A percentile compares a stretch with the other conserved stretches of the same genome.
Evolutionary conservation across 2,329 filamentous ascomycete genomes (phyloP).

Genomic region (Incumbomyces delicatus): DNA sequence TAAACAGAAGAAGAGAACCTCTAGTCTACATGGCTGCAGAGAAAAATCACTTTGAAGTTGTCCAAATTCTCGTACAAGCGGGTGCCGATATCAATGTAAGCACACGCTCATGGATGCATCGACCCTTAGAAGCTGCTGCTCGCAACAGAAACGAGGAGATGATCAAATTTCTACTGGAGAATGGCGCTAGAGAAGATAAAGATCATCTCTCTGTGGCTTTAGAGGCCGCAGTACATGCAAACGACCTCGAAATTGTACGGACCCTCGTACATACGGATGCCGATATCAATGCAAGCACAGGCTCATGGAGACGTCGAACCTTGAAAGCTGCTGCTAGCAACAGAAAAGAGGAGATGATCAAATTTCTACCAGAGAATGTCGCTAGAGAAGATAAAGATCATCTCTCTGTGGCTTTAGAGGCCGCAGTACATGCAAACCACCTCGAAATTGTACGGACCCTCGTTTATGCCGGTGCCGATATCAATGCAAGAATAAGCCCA

Average conservation of each 20-base stretch:
- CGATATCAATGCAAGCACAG: neutral
- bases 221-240: too few species aligned
- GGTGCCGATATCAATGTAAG: neutral
- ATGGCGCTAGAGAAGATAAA: too few species aligned
- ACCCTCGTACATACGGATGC: neutral
- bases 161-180: neutral
- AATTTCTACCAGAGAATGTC: neutral
- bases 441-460: neutral
- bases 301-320: neutral
- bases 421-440: neutral
- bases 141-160: neutral
- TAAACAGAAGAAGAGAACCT: neutral
- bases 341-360: neutral
- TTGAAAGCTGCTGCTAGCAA: neutral
- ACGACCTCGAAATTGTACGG: neutral
- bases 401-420: neutral
- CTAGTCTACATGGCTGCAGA: neutral
- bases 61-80: neutral
- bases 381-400: neutral
- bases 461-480: neutral
- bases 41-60: neutral
- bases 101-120: neutral
- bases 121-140: neutral
- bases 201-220: too few species aligned
- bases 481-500: neutral